phyloP scores from a whole-genome alignment of 2,329 filamentous ascomycete genomes.

The Hypoxylon sp. region DNA sequence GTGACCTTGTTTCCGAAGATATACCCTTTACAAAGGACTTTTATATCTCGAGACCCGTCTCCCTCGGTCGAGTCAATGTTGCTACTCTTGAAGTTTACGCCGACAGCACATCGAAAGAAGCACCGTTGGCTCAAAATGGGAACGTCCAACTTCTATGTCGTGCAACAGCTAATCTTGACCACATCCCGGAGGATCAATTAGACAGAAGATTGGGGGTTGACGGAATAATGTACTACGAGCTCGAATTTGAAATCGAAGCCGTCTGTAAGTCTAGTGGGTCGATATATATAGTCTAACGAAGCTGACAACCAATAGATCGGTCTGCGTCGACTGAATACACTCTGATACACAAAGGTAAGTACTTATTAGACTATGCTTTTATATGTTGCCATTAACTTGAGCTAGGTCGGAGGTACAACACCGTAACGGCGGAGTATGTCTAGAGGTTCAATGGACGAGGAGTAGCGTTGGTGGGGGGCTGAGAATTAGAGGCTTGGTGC shows the following conservation, averaged over 20 bases:
- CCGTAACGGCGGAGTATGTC: conserved; percentile 55
- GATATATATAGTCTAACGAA: too few species aligned
- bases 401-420: conserved; percentile 51
- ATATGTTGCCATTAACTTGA: conserved; percentile 36
- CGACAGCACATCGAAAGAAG: conserved; percentile 43
- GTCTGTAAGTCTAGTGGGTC: conserved; percentile 47
- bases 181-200: conserved; percentile 51
- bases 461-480: background rate
- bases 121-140: conserved; percentile 49
- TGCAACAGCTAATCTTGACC: conserved; percentile 52
- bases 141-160: conserved; percentile 50
- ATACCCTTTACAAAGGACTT: conserved; percentile 49
- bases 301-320: conserved; percentile 40
- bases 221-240: conserved; percentile 51
- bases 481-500: too few species aligned
- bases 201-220: conserved; percentile 48
- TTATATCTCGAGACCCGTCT: conserved; percentile 46
- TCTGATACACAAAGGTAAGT: conserved; percentile 53
- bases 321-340: conserved; percentile 55
- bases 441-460: conserved; percentile 30
- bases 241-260: conserved; percentile 52
- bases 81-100: conserved; percentile 50
- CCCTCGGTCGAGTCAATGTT: conserved; percentile 46
- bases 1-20: conserved; percentile 52
- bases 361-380: too few species aligned